These are phyloP conservation scores for Melanomma pulvis-pyrius DNA, from an alignment of 495 filamentous ascomycete genomes.

Conservation along the genomic window DNA sequence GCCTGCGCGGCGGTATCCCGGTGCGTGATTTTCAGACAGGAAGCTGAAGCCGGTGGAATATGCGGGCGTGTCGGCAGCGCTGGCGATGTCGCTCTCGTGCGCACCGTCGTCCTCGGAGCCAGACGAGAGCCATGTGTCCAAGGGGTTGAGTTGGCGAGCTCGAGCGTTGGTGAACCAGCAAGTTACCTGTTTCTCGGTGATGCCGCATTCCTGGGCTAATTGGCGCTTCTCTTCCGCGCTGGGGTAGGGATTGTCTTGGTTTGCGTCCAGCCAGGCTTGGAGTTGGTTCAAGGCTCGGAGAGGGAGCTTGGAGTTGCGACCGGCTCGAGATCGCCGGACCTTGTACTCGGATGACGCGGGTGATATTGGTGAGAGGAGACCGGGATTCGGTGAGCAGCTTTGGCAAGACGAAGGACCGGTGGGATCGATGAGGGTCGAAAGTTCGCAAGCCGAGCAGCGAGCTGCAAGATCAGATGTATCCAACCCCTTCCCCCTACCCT, in stretches of 20 bases:
- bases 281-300: slow-evolving; percentile 25
- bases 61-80: slow-evolving; percentile 7
- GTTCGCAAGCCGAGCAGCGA: slow-evolving; percentile 36
- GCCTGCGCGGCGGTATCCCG: background rate
- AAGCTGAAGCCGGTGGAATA: slow-evolving; percentile 16
- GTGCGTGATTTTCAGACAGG: background rate
- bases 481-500: background rate
- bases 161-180: slow-evolving; percentile 37
- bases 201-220: slow-evolving; percentile 32
- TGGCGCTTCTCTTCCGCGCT: slow-evolving; percentile 22
- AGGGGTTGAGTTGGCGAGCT: slow-evolving; percentile 31
- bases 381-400: slow-evolving; percentile 12
- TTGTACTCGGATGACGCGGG: background rate
- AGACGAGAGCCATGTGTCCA: slow-evolving; percentile 29
- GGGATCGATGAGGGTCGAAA: slow-evolving; percentile 29
- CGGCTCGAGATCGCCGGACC: slow-evolving; percentile 31
- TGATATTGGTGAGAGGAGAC: slow-evolving; percentile 4
- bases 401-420: slow-evolving; percentile 6
- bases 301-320: slow-evolving; percentile 34
- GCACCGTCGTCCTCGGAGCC: slow-evolving; percentile 29
- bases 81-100: slow-evolving; percentile 27
- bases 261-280: slow-evolving; percentile 35
- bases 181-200: slow-evolving; percentile 36
- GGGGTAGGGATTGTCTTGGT: slow-evolving; percentile 34
- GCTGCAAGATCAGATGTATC: background rate